phyloP scores from a whole-genome alignment of 352 stramenopile genomes.

The Phytophthora multivora region DNA sequence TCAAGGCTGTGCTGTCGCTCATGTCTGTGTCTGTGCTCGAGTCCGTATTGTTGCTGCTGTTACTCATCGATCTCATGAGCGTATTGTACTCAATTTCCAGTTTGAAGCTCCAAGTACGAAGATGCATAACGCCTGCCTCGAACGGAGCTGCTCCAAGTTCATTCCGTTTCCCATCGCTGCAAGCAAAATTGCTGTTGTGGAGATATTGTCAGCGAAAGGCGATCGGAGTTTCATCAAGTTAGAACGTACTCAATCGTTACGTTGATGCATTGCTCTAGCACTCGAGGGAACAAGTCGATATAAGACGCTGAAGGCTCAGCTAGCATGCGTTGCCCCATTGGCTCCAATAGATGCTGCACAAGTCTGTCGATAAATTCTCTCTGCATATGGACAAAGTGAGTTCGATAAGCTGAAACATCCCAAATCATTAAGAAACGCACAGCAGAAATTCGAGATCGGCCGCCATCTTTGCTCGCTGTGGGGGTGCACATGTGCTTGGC shows the following conservation, averaged over 20 bases:
- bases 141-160: conserved; percentile 47
- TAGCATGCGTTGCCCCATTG: conserved; percentile 49
- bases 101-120: conserved; percentile 52
- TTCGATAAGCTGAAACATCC: background rate
- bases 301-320: conserved; percentile 44
- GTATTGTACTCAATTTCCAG: conserved; percentile 63
- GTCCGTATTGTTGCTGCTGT: conserved; percentile 21
- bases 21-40: conserved; percentile 16
- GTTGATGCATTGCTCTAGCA: conserved; percentile 62
- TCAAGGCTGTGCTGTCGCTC: conserved; percentile 1
- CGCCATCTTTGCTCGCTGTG: conserved; percentile 21
- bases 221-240: background rate
- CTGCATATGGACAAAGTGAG: conserved; percentile 25
- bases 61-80: conserved; percentile 18
- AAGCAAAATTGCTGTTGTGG: conserved; percentile 26
- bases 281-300: conserved; percentile 48
- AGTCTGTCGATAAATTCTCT: conserved; percentile 59
- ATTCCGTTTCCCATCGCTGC: conserved; percentile 49
- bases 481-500: conserved; percentile 40
- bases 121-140: conserved; percentile 50
- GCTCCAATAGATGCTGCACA: conserved; percentile 52
- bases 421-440: conserved; percentile 12
- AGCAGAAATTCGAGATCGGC: conserved; percentile 29
- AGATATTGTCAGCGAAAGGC: background rate
- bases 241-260: conserved; percentile 56